Percentiles rank a stretch among this genome's conserved stretches.
Evolutionary conservation across 2,329 filamentous ascomycete genomes (phyloP).

Genomic region (Pseudopyricularia cyperi): DNA sequence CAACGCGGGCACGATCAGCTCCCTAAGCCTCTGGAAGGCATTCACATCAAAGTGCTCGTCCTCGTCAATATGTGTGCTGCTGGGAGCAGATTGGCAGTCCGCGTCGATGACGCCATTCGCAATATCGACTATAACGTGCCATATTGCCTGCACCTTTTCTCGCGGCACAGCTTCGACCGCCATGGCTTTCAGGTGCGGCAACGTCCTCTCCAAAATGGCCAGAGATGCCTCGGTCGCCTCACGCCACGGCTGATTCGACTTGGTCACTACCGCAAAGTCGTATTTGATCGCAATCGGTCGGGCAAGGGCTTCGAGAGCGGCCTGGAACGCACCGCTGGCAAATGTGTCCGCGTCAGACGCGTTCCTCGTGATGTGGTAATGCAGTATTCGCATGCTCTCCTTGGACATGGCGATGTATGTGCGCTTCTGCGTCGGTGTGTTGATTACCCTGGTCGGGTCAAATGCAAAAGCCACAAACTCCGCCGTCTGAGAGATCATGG

Average conservation of each 20-base stretch:
- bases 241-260: slow-evolving; percentile 62
- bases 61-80: slow-evolving; percentile 34
- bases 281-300: slow-evolving; percentile 72
- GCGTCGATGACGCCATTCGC: slow-evolving; percentile 58
- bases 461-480: slow-evolving; percentile 63
- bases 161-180: slow-evolving; percentile 22
- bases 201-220: slow-evolving; percentile 50
- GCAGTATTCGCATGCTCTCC: slow-evolving; percentile 59
- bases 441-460: slow-evolving; percentile 16
- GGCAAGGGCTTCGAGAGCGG: slow-evolving; percentile 53
- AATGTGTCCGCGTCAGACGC: slow-evolving; percentile 56
- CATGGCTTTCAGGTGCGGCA: slow-evolving; percentile 44
- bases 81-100: slow-evolving; percentile 33
- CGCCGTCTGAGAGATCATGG: slow-evolving; percentile 56
- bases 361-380: slow-evolving; percentile 45
- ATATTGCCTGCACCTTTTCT: slow-evolving; percentile 44
- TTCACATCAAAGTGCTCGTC: slow-evolving; percentile 76
- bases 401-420: slow-evolving; percentile 88
- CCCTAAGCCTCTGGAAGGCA: slow-evolving; percentile 56
- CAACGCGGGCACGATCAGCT: slow-evolving; percentile 61
- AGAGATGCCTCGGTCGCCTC: slow-evolving; percentile 62
- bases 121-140: slow-evolving; percentile 54
- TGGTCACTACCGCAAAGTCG: slow-evolving; percentile 57
- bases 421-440: slow-evolving; percentile 32
- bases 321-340: slow-evolving; percentile 49